These are phyloP conservation scores for Coniferiporia weirii DNA, from an alignment of 1,284 basidiomycete genomes.

Conservation along the genomic window DNA sequence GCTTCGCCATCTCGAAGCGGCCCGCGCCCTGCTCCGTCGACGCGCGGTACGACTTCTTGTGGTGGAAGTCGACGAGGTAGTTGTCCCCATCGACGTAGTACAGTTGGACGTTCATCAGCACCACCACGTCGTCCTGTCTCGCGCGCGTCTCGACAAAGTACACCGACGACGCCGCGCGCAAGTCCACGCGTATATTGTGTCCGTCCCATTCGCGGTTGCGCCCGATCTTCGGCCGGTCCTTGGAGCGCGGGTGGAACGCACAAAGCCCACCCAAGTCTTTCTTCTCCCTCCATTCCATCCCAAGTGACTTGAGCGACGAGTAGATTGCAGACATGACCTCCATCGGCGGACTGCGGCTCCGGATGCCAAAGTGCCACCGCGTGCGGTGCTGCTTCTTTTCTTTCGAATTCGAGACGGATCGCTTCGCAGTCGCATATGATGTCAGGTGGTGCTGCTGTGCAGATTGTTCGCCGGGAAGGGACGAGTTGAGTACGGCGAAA, in stretches of 20 bases:
- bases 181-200: constrained; percentile 41
- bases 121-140: constrained; percentile 85
- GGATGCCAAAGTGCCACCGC: constrained; percentile 98
- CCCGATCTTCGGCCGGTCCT: constrained; percentile 39
- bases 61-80: constrained; percentile 97
- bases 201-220: constrained; percentile 60
- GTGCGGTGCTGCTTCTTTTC: constrained; percentile 69
- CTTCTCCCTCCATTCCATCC: constrained; percentile 97
- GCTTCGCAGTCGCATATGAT: constrained; percentile 59
- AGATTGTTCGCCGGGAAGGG: constrained; percentile 51
- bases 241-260: constrained; percentile 31
- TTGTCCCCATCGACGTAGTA: constrained; percentile 95
- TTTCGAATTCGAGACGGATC: constrained; percentile 39
- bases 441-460: constrained; percentile 49
- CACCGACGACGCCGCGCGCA: constrained; percentile 66
- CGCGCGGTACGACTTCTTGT: constrained; percentile 86
- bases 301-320: constrained; percentile 84
- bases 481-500: constrained; percentile 83
- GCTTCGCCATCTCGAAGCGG: constrained; percentile 58
- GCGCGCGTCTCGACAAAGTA: constrained; percentile 96
- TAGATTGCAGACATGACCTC: constrained; percentile 99
- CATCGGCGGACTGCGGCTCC: constrained; percentile 93
- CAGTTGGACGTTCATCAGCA: constrained; percentile 95
- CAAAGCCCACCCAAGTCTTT: constrained; percentile 64
- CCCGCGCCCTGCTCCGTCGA: constrained; percentile 56